phyloP scores from a whole-genome alignment of 2,329 filamentous ascomycete species.

The Colletotrichum sp. region DNA sequence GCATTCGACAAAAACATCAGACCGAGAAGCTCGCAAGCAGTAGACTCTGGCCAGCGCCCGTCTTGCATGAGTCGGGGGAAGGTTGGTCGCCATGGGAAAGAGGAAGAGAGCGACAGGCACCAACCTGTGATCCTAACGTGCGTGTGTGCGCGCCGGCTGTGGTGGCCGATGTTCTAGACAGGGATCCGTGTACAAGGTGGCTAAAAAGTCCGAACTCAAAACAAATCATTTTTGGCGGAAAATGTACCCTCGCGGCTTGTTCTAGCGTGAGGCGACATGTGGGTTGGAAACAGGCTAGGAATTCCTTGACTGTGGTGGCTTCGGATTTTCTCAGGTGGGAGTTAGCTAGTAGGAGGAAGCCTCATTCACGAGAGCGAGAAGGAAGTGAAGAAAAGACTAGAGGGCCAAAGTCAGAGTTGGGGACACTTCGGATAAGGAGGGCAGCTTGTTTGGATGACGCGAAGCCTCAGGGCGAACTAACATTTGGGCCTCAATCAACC shows the following conservation, averaged over 20 bases:
- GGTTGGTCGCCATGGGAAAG: neutral
- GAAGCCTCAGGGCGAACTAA: neutral
- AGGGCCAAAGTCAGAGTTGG: neutral
- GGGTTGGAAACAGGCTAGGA: neutral
- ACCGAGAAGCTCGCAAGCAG: neutral
- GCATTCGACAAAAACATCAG: neutral
- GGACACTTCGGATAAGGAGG: neutral
- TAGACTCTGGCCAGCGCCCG: neutral
- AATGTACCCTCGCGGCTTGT: neutral
- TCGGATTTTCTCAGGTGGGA: neutral
- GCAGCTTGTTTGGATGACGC: constrained; percentile 4
- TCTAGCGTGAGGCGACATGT: neutral
- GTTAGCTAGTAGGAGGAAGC: neutral
- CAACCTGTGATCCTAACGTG: constrained; percentile 1
- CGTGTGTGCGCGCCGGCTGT: neutral
- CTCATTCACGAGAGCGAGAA: neutral
- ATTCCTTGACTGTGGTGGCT: neutral
- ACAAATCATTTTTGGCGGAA: neutral
- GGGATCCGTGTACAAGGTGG: neutral
- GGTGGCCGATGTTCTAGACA: neutral
- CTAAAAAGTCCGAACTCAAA: neutral
- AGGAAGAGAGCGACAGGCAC: neutral
- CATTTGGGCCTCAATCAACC: neutral
- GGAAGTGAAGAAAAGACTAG: neutral
- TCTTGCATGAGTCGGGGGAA: neutral